Conservation (phyloP, 2,329 filamentous ascomycete species). For the Penicillium olsonii region DNA sequence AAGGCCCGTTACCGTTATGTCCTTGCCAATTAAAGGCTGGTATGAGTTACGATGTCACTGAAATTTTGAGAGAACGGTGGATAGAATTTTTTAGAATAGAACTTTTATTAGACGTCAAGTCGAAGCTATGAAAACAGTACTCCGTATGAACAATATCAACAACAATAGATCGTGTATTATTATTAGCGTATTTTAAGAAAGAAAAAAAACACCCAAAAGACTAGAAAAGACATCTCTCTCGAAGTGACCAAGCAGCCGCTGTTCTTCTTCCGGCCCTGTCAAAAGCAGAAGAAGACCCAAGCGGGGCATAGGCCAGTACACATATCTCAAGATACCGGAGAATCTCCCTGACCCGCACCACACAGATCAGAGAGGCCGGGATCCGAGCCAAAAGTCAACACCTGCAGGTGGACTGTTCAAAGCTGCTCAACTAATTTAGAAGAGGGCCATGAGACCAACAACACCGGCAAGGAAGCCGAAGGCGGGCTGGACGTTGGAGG, state of each 20-base stretch:
- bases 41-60: slow-evolving; percentile 7
- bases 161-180: slow-evolving; percentile 21
- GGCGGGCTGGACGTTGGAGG: slow-evolving; percentile 36
- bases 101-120: no score
- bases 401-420: slow-evolving; percentile 3
- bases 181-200: slow-evolving; percentile 20
- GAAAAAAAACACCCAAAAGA: slow-evolving; percentile 8
- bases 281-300: slow-evolving; percentile 6
- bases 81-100: neutral
- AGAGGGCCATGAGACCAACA: slow-evolving; percentile 40
- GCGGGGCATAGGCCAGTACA: slow-evolving; percentile 12
- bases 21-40: slow-evolving; percentile 42
- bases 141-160: no score
- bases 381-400: slow-evolving; percentile 2
- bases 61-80: neutral
- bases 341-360: slow-evolving; percentile 18
- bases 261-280: slow-evolving; percentile 1
- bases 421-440: slow-evolving; percentile 30
- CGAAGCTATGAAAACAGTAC: no score
- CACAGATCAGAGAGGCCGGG: slow-evolving; percentile 12
- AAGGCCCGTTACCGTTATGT: slow-evolving; percentile 51
- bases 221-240: slow-evolving; percentile 17
- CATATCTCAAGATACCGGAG: neutral
- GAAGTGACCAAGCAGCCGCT: slow-evolving; percentile 26
- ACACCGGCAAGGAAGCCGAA: slow-evolving; percentile 40